Base-by-base conservation (phyloP, 495 filamentous ascomycete species). In the Acidiella bohemica region DNA sequence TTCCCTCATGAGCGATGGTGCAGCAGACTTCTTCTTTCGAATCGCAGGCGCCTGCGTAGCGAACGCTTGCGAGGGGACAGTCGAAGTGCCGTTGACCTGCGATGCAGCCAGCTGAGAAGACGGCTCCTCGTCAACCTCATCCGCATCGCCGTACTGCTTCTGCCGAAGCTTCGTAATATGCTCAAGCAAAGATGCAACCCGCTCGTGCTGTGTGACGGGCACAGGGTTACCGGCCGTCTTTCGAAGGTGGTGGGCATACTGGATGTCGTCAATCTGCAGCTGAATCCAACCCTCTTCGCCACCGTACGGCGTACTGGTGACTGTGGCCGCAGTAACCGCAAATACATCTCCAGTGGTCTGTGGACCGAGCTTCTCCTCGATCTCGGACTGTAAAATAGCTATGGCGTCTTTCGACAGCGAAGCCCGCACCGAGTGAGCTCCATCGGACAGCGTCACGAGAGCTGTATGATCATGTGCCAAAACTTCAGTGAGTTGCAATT, bases 301-400 rank as follows among this genome's bases (percentile, higher is more conserved):
- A 4, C 39, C 46, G n/a, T 32, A 38, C 0, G 46, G 41, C 8
- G 41, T 46, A 21, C 40, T 34, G 5, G 37, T 23, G 0, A 46
- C 25, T 11, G 36, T 49, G 12, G 26, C 23, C 8, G 18, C 13
- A 0, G 1, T 8, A 16, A 46, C 19, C 3, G 29, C 18, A 23
- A 53, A 35, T 5, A 53, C 26, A 32, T 46, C 46, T 3, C 50
- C 50, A n/a, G 31, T 49, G 7, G 26, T 36, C 8, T 46, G 39
- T 13, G 8, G 14, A 28, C 13, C 32, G 17, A 46, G 13, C 5
- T 35, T 19, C 13, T 47, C 41, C 4, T 33, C 36, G 8, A 45
- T 18, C 21, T 48, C 38, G 12, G 16, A 16, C 18, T 49, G 17
- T 3, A 53, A 22, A 5, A 13, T 18, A 1, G 23, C 25, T 9